Base-by-base conservation (phyloP, 805 yeast genomes). In the Barnettozyma sp. region DNA sequence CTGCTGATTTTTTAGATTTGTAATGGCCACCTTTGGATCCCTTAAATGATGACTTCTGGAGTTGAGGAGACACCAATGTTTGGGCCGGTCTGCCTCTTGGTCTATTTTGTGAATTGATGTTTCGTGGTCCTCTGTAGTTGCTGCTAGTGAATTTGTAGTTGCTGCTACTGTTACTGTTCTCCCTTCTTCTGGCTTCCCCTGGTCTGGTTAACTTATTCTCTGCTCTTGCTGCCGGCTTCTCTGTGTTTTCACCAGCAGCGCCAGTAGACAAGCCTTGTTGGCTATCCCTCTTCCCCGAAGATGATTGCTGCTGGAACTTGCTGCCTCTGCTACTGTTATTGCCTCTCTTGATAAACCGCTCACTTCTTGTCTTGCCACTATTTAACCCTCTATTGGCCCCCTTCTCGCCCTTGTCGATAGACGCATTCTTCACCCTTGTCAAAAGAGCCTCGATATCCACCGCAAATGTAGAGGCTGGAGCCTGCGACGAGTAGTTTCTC, bases 401-500 rank as follows among this genome's bases (percentile, higher is more conserved):
- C 27, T 8, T 18, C 14, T 23, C 26, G 26, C 14, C 16, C 35
- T 19, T 30, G 22, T 15, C 26, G 21, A 26, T 20, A 15, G 37
- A 21, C 13, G 38, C 42, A 11, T 22, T 25, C 16, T 25, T 31
- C 11, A 42, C 45, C 34, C 43, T 37, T 21, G 34, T 36, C 23
- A 42, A 26, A 11, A 42, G 28, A 8, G 37, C 34, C n/a, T 36
- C 41, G n/a, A 42, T 36, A 28, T 39, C 45, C n/a, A 32, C 35
- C 4, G 32, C 21, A 22, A 26, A n/a, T 3, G 15, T 7, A 10
- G 33, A 11, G 2, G 40, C 17, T 18, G 20, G 26, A 3, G 26
- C 22, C n/a, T n/a, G n/a, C n/a, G n/a, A n/a, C 4, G 42, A 39
- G 20, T 39, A 35, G 16, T 19, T 10, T 39, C 42, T 39, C 17